Percentiles rank a stretch among this genome's conserved stretches.
Conservation (phyloP, 2,329 filamentous ascomycete species). For the Colletotrichum caudatum region DNA sequence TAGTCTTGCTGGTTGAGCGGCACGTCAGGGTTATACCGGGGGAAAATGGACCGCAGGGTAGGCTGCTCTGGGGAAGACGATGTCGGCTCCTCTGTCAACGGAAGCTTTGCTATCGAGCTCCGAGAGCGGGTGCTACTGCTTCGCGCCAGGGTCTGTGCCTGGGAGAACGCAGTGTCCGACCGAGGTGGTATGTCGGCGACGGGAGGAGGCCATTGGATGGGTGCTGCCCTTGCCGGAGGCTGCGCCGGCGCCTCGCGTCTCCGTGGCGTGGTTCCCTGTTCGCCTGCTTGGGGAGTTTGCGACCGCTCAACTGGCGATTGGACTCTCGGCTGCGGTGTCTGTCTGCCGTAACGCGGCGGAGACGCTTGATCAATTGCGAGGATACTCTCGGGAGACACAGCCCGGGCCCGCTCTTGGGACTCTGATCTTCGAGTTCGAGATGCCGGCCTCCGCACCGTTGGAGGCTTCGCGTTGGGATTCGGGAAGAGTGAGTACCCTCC, state of each 20-base stretch:
- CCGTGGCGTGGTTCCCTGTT: conserved; percentile 23
- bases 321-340: conserved; percentile 50
- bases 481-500: conserved; percentile 71
- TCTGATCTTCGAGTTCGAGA: conserved; percentile 54
- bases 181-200: conserved; percentile 58
- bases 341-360: conserved; percentile 50
- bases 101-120: conserved; percentile 69
- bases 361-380: conserved; percentile 45
- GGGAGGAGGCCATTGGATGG: conserved; percentile 56
- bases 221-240: conserved; percentile 39
- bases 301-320: conserved; percentile 52
- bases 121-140: conserved; percentile 63
- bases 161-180: conserved; percentile 64
- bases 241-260: conserved; percentile 31
- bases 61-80: conserved; percentile 46
- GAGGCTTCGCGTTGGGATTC: conserved; percentile 59
- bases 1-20: conserved; percentile 77
- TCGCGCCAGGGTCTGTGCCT: conserved; percentile 62
- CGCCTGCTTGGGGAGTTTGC: conserved; percentile 43
- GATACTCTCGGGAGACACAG: conserved; percentile 51
- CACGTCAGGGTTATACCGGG: conserved; percentile 76
- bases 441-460: conserved; percentile 57
- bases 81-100: conserved; percentile 53
- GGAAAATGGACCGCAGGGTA: conserved; percentile 79
- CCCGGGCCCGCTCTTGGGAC: conserved; percentile 51